These are phyloP conservation scores for Pelagophyceae sp. DNA, from an alignment of 352 stramenopile genomes.

Conservation along the genomic window DNA sequence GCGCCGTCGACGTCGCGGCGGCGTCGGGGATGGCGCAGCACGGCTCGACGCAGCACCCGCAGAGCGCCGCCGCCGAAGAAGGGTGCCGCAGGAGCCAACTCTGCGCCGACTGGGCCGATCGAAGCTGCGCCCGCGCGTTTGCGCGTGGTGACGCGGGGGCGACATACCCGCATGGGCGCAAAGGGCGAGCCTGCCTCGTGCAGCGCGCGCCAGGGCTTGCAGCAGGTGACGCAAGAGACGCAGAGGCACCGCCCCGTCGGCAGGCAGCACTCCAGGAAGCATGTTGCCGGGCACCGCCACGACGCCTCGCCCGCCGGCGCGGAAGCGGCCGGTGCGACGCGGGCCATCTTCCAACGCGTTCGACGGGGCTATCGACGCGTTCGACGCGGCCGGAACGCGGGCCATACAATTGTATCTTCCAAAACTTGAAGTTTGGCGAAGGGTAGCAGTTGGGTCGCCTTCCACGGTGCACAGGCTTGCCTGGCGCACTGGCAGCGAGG, in stretches of 20 bases:
- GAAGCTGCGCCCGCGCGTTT: not conserved
- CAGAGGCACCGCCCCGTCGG: not conserved
- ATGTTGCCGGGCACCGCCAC: not conserved
- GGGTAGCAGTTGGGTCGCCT: no score
- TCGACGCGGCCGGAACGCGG: no score
- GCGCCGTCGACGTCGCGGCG: not conserved
- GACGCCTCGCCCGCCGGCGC: not conserved
- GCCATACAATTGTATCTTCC: no score
- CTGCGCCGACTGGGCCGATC: not conserved
- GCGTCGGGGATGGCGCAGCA: not conserved
- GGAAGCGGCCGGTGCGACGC: not conserved
- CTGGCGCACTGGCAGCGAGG: no score
- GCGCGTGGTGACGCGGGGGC: no score
- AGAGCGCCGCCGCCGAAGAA: not conserved
- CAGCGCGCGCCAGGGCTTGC: not conserved
- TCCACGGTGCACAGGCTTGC: no score
- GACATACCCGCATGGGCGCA: no score
- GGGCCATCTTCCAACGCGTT: no score
- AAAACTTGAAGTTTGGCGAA: no score
- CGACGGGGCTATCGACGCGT: no score
- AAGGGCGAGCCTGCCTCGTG: not conserved
- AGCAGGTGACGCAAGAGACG: not conserved
- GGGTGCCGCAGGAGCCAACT: not conserved
- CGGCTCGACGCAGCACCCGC: not conserved
- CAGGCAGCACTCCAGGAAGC: not conserved